Base-by-base conservation (phyloP, 148 eudicot genomes). In the Camellia lanceoleosa region DNA sequence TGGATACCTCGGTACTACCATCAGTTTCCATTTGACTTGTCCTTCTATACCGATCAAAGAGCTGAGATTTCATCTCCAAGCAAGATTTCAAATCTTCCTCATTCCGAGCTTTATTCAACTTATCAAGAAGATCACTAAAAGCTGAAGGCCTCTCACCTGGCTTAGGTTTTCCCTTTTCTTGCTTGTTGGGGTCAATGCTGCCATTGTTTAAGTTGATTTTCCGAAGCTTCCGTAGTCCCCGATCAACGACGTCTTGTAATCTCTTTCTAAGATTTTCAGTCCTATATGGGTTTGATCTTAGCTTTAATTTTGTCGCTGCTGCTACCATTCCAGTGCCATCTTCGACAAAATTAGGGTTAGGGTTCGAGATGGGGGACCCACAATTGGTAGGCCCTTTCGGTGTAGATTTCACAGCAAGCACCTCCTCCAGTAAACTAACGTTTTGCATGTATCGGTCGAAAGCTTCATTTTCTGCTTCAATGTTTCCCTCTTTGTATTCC, bases 401-500 rank as follows among this genome's bases (percentile, higher is more conserved):
- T n/a, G 75, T 56, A n/a, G 94, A 79, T 79, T 82, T 89, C 67
- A 90, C 87, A 61, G 84, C 83, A 80, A 92, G 91, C 56, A 92
- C 89, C 80, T 94, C 94, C 87, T 94, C 94, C 54, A 97, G 78
- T 76, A 94, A 84, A 84, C 84, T 79, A 47, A 89, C 81, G 79
- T 97, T 94, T 75, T 86, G 94, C 91, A 94, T 91, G 87, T 97
- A 97, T 8, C 97, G 86, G 77, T 92, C 98, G 79, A 97, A 97
- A 78, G 98, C 95, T 88, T 92, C 97, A 80, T 86, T 91, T 88
- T 94, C 99, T 38, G 86, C 87, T 88, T 86, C 93, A 68, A 91
- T 82, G 75, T 88, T 90, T 68, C 89, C 81, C 63, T 92, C 97
- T 72, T 78, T 91, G 89, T 86, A 90, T 80, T 94, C 99, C 82